Evolutionary conservation across 306 rosid species (phyloP), one percentile per base, ranked within the genome.

Genomic region (Casuarina equisetifolia): DNA sequence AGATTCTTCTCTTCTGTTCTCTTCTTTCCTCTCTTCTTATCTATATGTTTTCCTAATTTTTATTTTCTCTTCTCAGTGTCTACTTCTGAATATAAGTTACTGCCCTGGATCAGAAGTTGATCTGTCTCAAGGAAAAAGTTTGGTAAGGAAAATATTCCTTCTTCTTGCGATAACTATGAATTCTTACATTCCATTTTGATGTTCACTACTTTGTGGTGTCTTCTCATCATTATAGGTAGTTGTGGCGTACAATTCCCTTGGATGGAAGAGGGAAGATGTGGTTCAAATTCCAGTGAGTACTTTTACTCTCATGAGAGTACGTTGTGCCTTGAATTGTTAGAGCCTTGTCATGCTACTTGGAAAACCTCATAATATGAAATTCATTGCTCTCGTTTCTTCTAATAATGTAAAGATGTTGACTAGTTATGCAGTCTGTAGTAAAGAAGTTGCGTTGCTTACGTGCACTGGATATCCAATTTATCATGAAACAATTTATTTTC

Each of bases 71-170:
- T 76, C 76, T 32, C 82, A 87, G 91, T 87, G 91, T 78, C 85
- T 83, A 43, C 91, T 87, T 75, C 59, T 87, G 76, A 87, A 87
- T 80, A 69, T 87, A 81, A 87, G 91, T 73, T 82, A 82, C 58
- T 87, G 91, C 55, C 89, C 91, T 76, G 77, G 87, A 43, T 85
- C 89, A 75, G 91, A 87, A 87, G 74, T 78, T 72, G 82, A 79
- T 75, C 81, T 87, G 59, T 83, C 91, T 69, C 82, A 80, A 78
- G 89, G 87, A 55, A 82, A 87, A 70, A 82, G 38, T 69, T 75
- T 87, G 91, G 91, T 87, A 72, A 32, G 79, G 69, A 63, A 39
- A 62, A 78, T 69, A 17, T 58, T 76, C n/a, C 8, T 5, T 59
- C 74, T 50, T 51, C 64, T n/a, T 51, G 44, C 46, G 76, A 19